Percentiles rank a stretch among this genome's conserved stretches.
These are phyloP conservation scores for Pythium pectinolyticum DNA, from an alignment of 352 stramenopile genomes.

Conservation along the genomic window DNA sequence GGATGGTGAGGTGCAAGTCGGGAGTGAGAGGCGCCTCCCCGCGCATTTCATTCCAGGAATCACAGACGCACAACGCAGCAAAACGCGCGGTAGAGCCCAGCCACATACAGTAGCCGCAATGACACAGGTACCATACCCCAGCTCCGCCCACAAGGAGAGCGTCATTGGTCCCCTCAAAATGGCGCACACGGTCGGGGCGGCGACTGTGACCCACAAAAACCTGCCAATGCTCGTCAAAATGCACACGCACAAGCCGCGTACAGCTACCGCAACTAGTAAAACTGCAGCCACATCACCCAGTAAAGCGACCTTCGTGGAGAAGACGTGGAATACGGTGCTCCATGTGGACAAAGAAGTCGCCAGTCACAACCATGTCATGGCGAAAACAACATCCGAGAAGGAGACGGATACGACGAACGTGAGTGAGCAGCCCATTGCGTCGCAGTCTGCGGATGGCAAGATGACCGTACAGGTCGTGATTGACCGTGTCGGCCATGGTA, in stretches of 20 bases:
- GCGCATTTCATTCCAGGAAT: neutral
- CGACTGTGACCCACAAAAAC: neutral
- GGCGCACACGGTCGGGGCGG: neutral
- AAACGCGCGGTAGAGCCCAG: too few relatives aligned
- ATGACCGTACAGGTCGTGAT: conserved; percentile 15
- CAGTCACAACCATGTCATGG: neutral
- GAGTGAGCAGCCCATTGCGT: too few relatives aligned
- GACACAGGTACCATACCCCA: too few relatives aligned
- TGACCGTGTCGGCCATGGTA: conserved; percentile 24
- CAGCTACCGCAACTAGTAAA: too few relatives aligned
- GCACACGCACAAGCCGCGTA: neutral
- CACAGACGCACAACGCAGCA: too few relatives aligned
- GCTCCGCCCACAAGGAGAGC: neutral
- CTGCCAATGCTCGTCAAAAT: too few relatives aligned
- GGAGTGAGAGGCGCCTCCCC: neutral
- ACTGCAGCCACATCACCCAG: neutral
- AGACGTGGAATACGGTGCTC: neutral
- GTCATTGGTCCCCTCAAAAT: neutral
- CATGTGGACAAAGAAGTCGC: neutral
- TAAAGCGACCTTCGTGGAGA: neutral
- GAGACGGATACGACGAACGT: too few relatives aligned
- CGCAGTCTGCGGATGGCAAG: too few relatives aligned
- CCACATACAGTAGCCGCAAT: too few relatives aligned
- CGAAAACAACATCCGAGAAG: neutral
- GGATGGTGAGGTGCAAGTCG: neutral